Evolutionary conservation across 2,329 filamentous ascomycete species (phyloP).

Genomic region (Beauveria medogensis): DNA sequence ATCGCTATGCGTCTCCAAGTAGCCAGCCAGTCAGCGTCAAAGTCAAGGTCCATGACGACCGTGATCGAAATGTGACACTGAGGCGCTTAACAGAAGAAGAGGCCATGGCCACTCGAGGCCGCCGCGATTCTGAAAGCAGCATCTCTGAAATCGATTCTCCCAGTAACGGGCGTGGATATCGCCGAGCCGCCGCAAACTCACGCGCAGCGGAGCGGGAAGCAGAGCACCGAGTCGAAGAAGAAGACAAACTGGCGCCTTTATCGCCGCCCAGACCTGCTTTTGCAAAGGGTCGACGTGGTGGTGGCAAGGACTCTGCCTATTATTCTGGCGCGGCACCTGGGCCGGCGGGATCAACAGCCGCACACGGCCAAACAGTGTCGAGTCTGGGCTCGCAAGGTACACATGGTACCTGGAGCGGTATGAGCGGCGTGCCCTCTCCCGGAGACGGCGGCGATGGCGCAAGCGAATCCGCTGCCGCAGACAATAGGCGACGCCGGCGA

Average conservation of each 20-base stretch:
- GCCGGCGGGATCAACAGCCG: constrained; percentile 33
- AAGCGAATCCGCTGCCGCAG: constrained; percentile 30
- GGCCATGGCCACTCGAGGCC: constrained; percentile 34
- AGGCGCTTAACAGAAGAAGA: constrained; percentile 55
- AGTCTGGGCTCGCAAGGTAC: constrained; percentile 39
- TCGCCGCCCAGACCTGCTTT: constrained; percentile 51
- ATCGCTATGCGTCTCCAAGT: constrained; percentile 32
- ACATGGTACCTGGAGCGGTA: constrained; percentile 46
- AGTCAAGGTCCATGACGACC: constrained; percentile 52
- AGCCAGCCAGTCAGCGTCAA: constrained; percentile 49
- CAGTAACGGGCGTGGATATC: constrained; percentile 40
- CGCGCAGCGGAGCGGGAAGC: constrained; percentile 38
- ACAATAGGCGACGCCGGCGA: constrained; percentile 47
- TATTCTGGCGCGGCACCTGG: constrained; percentile 41
- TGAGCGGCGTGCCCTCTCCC: constrained; percentile 35
- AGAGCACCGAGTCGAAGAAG: constrained; percentile 35
- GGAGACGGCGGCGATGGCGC: constrained; percentile 31
- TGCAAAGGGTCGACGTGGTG: constrained; percentile 38
- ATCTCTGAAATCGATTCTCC: constrained; percentile 49
- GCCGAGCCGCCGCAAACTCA: constrained; percentile 43
- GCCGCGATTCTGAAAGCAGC: constrained; percentile 45
- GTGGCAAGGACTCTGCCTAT: constrained; percentile 51
- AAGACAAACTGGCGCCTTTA: constrained; percentile 34
- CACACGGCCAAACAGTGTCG: constrained; percentile 35
- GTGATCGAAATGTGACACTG: constrained; percentile 52